Conservation (phyloP, 805 yeast species). For the Candida krabiensis region DNA sequence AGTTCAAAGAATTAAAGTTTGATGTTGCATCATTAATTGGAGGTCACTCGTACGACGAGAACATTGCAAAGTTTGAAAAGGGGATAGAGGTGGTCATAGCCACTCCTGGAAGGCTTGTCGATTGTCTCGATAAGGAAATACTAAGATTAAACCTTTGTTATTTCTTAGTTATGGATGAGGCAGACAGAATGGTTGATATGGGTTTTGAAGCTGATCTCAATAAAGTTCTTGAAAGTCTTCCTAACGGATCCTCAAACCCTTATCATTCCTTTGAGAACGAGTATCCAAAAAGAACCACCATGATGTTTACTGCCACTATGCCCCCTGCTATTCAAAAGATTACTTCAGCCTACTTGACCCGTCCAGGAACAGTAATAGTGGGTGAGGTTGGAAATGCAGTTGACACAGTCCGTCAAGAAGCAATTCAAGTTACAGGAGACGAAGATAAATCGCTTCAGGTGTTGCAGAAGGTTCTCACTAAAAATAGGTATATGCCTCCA, state of each 20-base stretch:
- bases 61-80: constrained; percentile 53
- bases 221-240: constrained; percentile 56
- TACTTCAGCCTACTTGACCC: constrained; percentile 57
- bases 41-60: constrained; percentile 82
- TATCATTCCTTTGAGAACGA: constrained; percentile 29
- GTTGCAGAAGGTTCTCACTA: constrained; percentile 38
- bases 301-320: constrained; percentile 96
- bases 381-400: constrained; percentile 68
- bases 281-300: constrained; percentile 53
- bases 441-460: constrained; percentile 45
- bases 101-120: constrained; percentile 91
- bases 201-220: constrained; percentile 85
- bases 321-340: constrained; percentile 69
- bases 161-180: constrained; percentile 84
- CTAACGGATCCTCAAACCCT: constrained; percentile 43
- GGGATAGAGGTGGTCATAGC: constrained; percentile 85
- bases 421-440: constrained; percentile 49
- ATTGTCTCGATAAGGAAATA: constrained; percentile 69
- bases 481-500: constrained; percentile 44
- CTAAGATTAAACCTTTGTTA: constrained; percentile 59
- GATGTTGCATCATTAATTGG: constrained; percentile 75
- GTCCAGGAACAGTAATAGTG: constrained; percentile 64
- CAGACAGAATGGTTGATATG: constrained; percentile 93
- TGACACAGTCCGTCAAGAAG: constrained; percentile 68
- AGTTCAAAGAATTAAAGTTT: constrained; percentile 35